Evolutionary conservation across 2,329 filamentous ascomycete genomes (phyloP).

Genomic region (Xylariaceae sp.): DNA sequence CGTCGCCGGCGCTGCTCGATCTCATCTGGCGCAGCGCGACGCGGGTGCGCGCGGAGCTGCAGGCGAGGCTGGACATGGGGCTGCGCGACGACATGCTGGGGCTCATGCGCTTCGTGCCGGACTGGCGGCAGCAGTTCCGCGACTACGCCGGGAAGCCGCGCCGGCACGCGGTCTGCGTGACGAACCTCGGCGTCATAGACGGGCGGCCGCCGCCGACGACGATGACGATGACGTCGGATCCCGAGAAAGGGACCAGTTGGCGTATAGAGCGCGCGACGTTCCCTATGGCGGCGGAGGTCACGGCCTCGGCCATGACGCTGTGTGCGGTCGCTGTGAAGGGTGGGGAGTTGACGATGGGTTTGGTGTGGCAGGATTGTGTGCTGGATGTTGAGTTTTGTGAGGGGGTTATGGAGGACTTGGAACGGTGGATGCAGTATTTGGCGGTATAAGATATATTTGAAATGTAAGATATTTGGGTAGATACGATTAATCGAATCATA

Average conservation of each 20-base stretch:
- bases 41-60: slow-evolving; percentile 24
- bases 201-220: slow-evolving; percentile 7
- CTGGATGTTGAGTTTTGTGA: slow-evolving; percentile 13
- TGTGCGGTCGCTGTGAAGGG: slow-evolving; percentile 13
- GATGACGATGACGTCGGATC: too few relatives aligned
- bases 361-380: slow-evolving; percentile 16
- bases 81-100: slow-evolving; percentile 30
- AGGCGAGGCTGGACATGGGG: slow-evolving; percentile 19
- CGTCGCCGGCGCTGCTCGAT: slow-evolving; percentile 5
- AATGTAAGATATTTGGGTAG: too few relatives aligned
- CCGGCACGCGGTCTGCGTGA: slow-evolving; percentile 30
- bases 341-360: slow-evolving; percentile 11
- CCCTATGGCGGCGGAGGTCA: slow-evolving; percentile 14
- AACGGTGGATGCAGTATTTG: slow-evolving; percentile 13
- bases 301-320: slow-evolving; percentile 11
- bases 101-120: slow-evolving; percentile 27
- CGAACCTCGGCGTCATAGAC: slow-evolving; percentile 30
- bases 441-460: too few relatives aligned
- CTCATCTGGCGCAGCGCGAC: slow-evolving; percentile 17
- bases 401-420: slow-evolving; percentile 16
- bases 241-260: slow-evolving; percentile 7
- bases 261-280: slow-evolving; percentile 15
- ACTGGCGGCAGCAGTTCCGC: slow-evolving; percentile 29
- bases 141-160: slow-evolving; percentile 24
- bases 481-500: too few relatives aligned